These are phyloP conservation scores for Lactarius hatsudake DNA, from an alignment of 768 basidiomycete genomes.

Conservation along the genomic window DNA sequence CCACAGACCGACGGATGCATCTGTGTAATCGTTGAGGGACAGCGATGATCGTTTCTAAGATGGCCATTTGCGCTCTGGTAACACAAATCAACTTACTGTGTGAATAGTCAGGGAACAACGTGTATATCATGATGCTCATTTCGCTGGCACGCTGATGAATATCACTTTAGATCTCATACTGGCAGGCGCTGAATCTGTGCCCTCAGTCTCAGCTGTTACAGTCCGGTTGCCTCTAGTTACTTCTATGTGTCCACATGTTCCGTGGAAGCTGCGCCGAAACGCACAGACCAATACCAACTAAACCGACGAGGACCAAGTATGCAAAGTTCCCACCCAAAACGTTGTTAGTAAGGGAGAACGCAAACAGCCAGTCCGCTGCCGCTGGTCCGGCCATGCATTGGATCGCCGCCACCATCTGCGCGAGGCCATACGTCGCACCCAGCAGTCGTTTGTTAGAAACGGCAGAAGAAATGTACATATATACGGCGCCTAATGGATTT, in stretches of 20 bases:
- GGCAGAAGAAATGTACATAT: conserved; percentile 63
- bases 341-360: conserved; percentile 49
- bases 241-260: neutral
- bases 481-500: conserved; percentile 50
- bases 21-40: no score
- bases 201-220: neutral
- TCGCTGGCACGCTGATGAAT: no score
- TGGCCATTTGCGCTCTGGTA: no score
- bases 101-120: no score
- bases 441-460: conserved; percentile 61
- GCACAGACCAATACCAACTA: neutral
- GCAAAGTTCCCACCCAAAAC: neutral
- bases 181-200: no score
- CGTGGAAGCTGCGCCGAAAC: neutral
- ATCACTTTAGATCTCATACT: no score
- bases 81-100: no score
- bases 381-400: conserved; percentile 51
- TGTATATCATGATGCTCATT: no score
- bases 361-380: conserved; percentile 58
- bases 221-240: neutral
- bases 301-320: neutral
- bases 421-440: conserved; percentile 63
- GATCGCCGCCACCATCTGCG: conserved; percentile 38
- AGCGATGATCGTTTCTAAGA: no score
- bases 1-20: no score